Evolutionary conservation across 345 rosid genomes (phyloP).

Genomic region (Eucalyptus tenuipes): DNA sequence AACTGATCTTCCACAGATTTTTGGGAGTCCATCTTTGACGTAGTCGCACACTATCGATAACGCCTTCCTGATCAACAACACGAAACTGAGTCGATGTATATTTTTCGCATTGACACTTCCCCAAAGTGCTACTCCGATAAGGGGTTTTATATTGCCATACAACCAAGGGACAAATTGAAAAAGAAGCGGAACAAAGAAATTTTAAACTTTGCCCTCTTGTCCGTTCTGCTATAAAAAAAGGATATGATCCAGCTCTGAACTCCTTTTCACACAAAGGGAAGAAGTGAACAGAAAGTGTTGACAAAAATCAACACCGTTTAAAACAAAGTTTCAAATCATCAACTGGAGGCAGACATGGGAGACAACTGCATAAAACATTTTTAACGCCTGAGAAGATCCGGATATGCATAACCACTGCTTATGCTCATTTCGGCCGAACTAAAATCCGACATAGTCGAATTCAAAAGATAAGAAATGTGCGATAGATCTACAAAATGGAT

Average conservation of each 20-base stretch:
- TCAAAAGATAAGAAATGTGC: background rate
- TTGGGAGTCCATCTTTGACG: conserved; percentile 20
- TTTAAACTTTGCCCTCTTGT: background rate
- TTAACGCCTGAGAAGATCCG: background rate
- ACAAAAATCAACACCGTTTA: background rate
- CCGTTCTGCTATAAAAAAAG: background rate
- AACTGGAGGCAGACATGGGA: background rate
- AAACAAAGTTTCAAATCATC: background rate
- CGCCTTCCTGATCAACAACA: background rate
- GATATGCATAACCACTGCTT: background rate
- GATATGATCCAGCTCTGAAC: background rate
- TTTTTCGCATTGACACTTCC: background rate
- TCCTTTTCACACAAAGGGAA: background rate
- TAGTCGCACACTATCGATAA: background rate
- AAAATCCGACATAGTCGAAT: background rate
- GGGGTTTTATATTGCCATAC: background rate
- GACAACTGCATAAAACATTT: background rate
- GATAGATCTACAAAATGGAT: background rate
- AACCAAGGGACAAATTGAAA: background rate
- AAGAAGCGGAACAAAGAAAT: background rate
- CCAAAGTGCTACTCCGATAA: background rate
- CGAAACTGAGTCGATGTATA: background rate
- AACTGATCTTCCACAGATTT: conserved; percentile 42
- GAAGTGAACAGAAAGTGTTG: background rate
- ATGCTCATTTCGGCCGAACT: background rate